A percentile compares a stretch with the other conserved stretches of the same genome.
Conservation (phyloP, 208 protist genomes). For the Acanthamoeba healyi region DNA sequence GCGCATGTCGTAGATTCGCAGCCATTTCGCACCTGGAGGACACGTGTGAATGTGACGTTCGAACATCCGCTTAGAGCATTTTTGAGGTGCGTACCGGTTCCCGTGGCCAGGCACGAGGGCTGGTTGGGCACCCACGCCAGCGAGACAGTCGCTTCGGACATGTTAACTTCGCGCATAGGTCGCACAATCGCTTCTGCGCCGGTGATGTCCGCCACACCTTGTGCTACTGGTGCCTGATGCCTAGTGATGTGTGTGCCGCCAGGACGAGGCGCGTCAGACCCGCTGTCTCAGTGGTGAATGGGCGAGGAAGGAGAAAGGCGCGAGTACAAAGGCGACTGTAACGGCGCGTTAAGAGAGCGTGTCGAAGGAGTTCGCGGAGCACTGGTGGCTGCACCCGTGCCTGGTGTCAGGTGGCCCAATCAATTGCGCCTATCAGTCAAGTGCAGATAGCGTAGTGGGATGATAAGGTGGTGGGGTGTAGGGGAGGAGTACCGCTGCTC, state of each 20-base stretch:
- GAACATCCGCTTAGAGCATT: no score
- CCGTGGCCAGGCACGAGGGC: conserved; percentile 79
- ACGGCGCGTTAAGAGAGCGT: background rate
- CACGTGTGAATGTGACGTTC: no score
- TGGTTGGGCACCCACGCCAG: conserved; percentile 81
- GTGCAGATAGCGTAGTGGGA: no score
- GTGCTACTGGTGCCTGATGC: conserved; percentile 32
- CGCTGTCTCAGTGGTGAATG: background rate
- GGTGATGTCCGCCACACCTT: conserved; percentile 75
- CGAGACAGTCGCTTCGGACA: conserved; percentile 81
- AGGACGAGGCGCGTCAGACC: no score
- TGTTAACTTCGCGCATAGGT: conserved; percentile 79
- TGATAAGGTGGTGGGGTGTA: background rate
- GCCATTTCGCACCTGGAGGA: conserved; percentile 78
- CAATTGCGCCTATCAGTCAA: no score
- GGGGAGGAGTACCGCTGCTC: background rate
- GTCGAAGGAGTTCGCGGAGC: background rate
- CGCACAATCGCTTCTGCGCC: conserved; percentile 73
- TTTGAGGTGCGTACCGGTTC: conserved; percentile 78
- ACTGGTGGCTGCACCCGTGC: background rate
- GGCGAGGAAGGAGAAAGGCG: background rate
- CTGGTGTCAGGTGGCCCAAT: background rate
- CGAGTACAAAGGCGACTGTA: background rate
- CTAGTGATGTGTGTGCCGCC: background rate
- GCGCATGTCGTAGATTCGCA: conserved; percentile 86